Evolutionary conservation across 148 eudicot genomes (phyloP).

Genomic region (Dianthus caryophyllus): DNA sequence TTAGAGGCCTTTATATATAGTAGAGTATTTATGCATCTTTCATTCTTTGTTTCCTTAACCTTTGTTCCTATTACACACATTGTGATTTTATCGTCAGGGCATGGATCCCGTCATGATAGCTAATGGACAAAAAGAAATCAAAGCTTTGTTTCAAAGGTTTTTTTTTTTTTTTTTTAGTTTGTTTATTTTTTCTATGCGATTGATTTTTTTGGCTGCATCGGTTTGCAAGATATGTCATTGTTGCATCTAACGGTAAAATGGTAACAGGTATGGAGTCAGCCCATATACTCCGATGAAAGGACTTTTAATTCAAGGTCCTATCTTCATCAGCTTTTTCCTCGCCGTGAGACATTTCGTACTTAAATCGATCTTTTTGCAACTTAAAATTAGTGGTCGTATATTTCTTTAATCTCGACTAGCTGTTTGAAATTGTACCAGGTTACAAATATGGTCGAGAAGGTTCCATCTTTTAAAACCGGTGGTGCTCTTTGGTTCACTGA

Average conservation of each 20-base stretch:
- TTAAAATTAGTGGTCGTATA: not conserved
- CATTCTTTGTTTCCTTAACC: not conserved
- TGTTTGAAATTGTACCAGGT: slow-evolving; percentile 35
- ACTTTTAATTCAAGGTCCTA: slow-evolving; percentile 51
- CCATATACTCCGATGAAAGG: slow-evolving; percentile 59
- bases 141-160: slow-evolving; percentile 54
- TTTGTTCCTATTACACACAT: not conserved
- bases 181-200: not conserved
- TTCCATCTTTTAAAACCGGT: slow-evolving; percentile 69
- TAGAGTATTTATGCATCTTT: not conserved
- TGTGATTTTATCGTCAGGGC: slow-evolving; percentile 32
- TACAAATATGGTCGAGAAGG: slow-evolving; percentile 73
- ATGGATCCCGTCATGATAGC: slow-evolving; percentile 57
- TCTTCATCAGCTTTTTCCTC: slow-evolving; percentile 60
- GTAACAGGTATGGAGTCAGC: slow-evolving; percentile 39
- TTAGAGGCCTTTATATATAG: not conserved
- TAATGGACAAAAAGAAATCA: slow-evolving; percentile 47
- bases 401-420: not conserved
- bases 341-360: slow-evolving; percentile 51
- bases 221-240: not conserved
- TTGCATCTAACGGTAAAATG: too few relatives aligned
- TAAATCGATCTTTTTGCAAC: not conserved
- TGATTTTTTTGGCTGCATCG: not conserved
- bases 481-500: slow-evolving; percentile 79
- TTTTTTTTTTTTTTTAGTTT: slow-evolving; percentile 18